Conservation (phyloP, 768 basidiomycete species). For the Xanthoconium stramineum region DNA sequence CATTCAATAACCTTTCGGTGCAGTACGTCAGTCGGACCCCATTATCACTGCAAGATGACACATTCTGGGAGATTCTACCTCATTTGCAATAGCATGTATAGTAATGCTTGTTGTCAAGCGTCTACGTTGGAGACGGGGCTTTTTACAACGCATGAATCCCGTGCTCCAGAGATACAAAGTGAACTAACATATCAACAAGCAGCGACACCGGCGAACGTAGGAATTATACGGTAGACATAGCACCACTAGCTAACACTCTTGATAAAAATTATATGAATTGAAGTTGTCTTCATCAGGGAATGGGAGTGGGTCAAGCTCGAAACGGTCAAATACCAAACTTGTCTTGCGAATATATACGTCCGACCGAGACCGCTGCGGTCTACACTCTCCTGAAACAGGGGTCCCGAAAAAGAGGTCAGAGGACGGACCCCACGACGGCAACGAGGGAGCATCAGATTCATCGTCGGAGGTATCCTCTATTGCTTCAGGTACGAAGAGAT, state of each 20-base stretch:
- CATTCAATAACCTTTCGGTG: conserved; percentile 65
- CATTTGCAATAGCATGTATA: background rate
- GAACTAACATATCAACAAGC: conserved; percentile 29
- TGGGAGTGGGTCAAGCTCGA: conserved; percentile 70
- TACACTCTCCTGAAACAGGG: conserved; percentile 49
- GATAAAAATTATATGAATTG: conserved; percentile 51
- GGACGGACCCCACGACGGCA: conserved; percentile 59
- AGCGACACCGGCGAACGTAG: conserved; percentile 15
- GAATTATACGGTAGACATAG: conserved; percentile 30
- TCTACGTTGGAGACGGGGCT: background rate
- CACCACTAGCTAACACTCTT: conserved; percentile 68
- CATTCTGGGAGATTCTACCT: conserved; percentile 25
- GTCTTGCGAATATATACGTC: conserved; percentile 63
- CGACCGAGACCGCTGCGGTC: conserved; percentile 45
- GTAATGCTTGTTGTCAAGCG: too few relatives aligned
- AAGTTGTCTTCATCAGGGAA: conserved; percentile 52
- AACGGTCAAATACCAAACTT: conserved; percentile 58
- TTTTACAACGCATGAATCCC: background rate
- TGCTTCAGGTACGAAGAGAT: conserved; percentile 70
- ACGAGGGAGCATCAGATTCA: conserved; percentile 69
- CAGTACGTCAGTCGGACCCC: conserved; percentile 42
- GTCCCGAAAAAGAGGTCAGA: conserved; percentile 52
- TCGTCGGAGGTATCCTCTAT: conserved; percentile 86
- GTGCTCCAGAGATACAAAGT: conserved; percentile 24
- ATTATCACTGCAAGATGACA: conserved; percentile 15